phyloP scores from a whole-genome alignment of 2,329 filamentous ascomycete species.

The Colletotrichum neosansevieriae region DNA sequence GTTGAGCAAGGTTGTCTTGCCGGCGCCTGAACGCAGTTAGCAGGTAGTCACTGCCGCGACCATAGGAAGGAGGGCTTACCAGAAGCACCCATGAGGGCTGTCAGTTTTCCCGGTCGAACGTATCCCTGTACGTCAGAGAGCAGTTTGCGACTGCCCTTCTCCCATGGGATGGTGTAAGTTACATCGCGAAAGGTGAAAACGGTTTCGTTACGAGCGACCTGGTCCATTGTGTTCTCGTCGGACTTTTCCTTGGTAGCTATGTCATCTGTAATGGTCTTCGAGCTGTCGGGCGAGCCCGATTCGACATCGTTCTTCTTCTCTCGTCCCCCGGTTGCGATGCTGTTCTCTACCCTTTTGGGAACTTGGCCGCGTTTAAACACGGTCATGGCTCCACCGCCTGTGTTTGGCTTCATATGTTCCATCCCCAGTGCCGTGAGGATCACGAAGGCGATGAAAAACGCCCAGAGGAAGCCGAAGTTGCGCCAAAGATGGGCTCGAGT shows the following conservation, averaged over 20 bases:
- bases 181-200: constrained; percentile 67
- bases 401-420: constrained; percentile 66
- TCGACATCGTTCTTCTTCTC: constrained; percentile 65
- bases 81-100: constrained; percentile 78
- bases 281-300: constrained; percentile 54
- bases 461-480: constrained; percentile 65
- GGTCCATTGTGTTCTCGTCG: constrained; percentile 52
- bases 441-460: constrained; percentile 62
- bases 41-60: not conserved
- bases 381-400: constrained; percentile 69
- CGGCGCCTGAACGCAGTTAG: constrained; percentile 53
- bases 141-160: constrained; percentile 75
- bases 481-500: constrained; percentile 71
- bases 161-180: constrained; percentile 64
- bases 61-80: constrained; percentile 45
- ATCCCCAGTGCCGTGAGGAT: constrained; percentile 53
- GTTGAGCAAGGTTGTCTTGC: constrained; percentile 82
- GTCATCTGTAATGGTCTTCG: constrained; percentile 69
- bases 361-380: constrained; percentile 74
- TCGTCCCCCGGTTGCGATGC: constrained; percentile 64
- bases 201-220: constrained; percentile 71
- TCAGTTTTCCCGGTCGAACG: constrained; percentile 84
- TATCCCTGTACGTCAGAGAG: constrained; percentile 85
- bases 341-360: constrained; percentile 67
- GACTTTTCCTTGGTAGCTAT: constrained; percentile 40